phyloP scores from a whole-genome alignment of 192 early-diverging fungal species.

The Backusella westeae region DNA sequence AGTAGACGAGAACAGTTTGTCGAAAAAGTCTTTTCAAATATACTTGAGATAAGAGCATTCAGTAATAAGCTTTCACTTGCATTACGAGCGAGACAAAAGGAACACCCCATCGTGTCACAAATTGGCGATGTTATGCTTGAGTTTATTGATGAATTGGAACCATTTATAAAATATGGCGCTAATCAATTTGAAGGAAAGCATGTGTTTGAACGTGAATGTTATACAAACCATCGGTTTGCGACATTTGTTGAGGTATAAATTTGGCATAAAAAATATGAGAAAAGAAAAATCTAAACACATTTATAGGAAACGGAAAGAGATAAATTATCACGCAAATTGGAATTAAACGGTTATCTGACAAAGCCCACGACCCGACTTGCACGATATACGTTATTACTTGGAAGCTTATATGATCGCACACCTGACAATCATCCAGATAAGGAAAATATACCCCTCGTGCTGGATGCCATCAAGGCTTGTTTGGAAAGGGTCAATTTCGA shows the following conservation, averaged over 20 bases:
- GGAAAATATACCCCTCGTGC: slow-evolving; percentile 63
- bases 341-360: slow-evolving; percentile 82
- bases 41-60: slow-evolving; percentile 58
- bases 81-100: slow-evolving; percentile 61
- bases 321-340: slow-evolving; percentile 77
- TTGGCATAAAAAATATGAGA: background rate
- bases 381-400: slow-evolving; percentile 80
- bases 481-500: slow-evolving; percentile 79
- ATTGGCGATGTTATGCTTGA: slow-evolving; percentile 85
- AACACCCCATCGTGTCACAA: slow-evolving; percentile 70
- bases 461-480: slow-evolving; percentile 67
- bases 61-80: slow-evolving; percentile 61
- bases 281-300: background rate
- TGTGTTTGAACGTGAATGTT: slow-evolving; percentile 76
- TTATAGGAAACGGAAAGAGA: slow-evolving; percentile 64
- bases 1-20: slow-evolving; percentile 70
- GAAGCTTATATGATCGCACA: slow-evolving; percentile 76
- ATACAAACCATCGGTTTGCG: slow-evolving; percentile 58
- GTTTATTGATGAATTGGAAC: slow-evolving; percentile 65
- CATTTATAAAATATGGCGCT: slow-evolving; percentile 83
- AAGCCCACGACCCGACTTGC: slow-evolving; percentile 84
- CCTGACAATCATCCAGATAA: slow-evolving; percentile 76
- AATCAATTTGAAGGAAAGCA: slow-evolving; percentile 80
- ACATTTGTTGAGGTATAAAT: slow-evolving; percentile 69
- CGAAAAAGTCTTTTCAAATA: slow-evolving; percentile 74